A percentile compares a stretch with the other conserved stretches of the same genome.
These are phyloP conservation scores for Pichia rugopelliculosa DNA, from an alignment of 805 yeast species.

Conservation along the genomic window DNA sequence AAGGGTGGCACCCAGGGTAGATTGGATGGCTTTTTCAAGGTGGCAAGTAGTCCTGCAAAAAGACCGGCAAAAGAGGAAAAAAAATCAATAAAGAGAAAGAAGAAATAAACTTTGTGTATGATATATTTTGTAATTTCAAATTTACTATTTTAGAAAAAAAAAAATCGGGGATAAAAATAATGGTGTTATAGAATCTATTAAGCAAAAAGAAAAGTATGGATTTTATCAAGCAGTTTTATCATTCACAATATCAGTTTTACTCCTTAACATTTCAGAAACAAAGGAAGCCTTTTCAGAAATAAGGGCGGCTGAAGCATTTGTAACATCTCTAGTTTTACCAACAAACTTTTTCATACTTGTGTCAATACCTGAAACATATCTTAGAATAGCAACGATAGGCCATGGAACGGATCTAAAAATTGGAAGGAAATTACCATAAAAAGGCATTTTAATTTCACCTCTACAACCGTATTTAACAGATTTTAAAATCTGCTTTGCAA, in stretches of 20 bases:
- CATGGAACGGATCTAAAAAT: conserved; percentile 64
- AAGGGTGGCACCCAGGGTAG: conserved; percentile 87
- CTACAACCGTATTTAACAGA: conserved; percentile 54
- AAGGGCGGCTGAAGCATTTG: not conserved
- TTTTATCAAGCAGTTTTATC: too few species aligned
- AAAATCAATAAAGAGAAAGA: conserved; percentile 15
- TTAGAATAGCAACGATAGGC: conserved; percentile 49
- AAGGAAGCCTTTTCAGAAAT: conserved; percentile 2
- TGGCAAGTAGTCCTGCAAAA: conserved; percentile 33
- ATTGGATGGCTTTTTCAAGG: conserved; percentile 84
- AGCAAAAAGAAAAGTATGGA: too few species aligned
- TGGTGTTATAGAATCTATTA: too few species aligned
- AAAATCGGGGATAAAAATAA: too few species aligned
- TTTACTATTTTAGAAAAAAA: too few species aligned
- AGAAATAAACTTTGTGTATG: not conserved
- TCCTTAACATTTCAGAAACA: not conserved
- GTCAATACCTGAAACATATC: conserved; percentile 68
- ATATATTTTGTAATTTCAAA: not conserved
- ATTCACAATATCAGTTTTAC: not conserved
- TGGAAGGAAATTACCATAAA: conserved; percentile 72
- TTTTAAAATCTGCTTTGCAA: conserved; percentile 51
- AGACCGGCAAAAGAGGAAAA: conserved; percentile 27
- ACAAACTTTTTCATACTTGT: conserved; percentile 30
- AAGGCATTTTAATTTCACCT: conserved; percentile 67
- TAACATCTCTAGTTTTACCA: conserved; percentile 10